Conservation (phyloP, 2,329 filamentous ascomycete species). For the Colletotrichum musae region DNA sequence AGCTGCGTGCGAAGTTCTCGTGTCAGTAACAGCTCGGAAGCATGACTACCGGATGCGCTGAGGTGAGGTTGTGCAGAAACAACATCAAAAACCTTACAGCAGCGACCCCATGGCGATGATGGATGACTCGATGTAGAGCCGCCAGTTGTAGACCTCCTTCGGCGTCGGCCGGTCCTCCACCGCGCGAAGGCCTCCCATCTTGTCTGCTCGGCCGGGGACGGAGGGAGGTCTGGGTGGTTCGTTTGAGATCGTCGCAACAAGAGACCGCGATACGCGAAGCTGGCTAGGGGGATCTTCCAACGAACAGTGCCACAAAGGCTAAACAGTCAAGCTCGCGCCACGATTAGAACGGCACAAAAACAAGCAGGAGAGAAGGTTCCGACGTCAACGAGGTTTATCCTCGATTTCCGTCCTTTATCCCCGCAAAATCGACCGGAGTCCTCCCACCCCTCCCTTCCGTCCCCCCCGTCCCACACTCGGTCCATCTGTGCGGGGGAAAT, state of each 20-base stretch:
- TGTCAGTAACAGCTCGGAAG: conserved; percentile 4
- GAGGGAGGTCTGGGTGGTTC: neutral
- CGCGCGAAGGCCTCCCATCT: conserved; percentile 59
- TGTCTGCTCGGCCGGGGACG: neutral
- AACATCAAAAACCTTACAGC: conserved; percentile 48
- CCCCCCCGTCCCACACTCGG: conserved; percentile 16
- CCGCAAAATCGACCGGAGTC: conserved; percentile 10
- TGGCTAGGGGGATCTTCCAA: too few relatives aligned
- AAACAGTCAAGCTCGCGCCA: neutral
- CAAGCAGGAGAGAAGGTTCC: conserved; percentile 1
- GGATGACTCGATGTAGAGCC: conserved; percentile 62
- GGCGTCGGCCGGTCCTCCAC: conserved; percentile 70
- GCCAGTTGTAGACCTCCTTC: conserved; percentile 68
- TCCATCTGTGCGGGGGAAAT: conserved; percentile 35
- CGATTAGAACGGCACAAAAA: neutral
- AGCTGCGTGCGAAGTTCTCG: conserved; percentile 47
- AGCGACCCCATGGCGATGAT: conserved; percentile 64
- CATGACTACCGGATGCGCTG: fast-evolving
- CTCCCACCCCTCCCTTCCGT: neutral
- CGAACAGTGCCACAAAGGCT: neutral
- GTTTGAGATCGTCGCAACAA: neutral
- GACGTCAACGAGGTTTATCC: conserved; percentile 20
- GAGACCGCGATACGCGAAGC: neutral
- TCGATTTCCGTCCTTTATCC: conserved; percentile 35
- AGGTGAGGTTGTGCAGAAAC: neutral